Evolutionary conservation across 2,329 filamentous ascomycete species (phyloP), one percentile per base, ranked within the genome.

Genomic region (Phialocephala sp.): DNA sequence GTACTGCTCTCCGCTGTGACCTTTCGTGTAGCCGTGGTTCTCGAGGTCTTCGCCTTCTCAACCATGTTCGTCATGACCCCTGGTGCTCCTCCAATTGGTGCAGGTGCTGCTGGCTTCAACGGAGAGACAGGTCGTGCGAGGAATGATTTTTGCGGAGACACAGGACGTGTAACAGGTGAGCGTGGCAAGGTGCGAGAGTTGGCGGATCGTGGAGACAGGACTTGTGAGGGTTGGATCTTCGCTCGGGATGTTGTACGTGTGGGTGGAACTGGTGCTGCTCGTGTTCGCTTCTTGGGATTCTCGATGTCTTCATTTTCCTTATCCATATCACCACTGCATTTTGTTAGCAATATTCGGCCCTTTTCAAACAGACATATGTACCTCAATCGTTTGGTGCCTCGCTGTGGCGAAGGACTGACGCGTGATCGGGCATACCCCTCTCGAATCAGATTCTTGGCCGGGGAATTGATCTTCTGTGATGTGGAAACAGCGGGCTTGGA

Each of bases 151-250:
- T 80, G 77, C 15, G 86, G 84, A n/a, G 87, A 85, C 5, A 65
- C 36, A 43, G 69, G 68, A 14, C 73, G 72, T 32, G 24, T 22
- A 27, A 73, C 67, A 39, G 71, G 73, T 32, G 73, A 73, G 15
- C 67, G 65, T 56, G 69, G 72, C 35, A 72, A 60, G 1, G 73
- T 74, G 60, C 91, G 88, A 6, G 91, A 91, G 75, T 97, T 97
- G 65, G 90, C 89, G 0, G 92, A 94, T 60, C 91, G 90, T 32
- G 93, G 93, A 1, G 93, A 97, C 2, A 97, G 83, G 43, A 96
- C 85, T 76, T 90, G 84, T 59, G 83, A 79, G 67, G 86, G 77
- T 69, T 81, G 73, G 68, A 82, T 73, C 72, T 78, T 74, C 71
- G 79, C 72, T 68, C 82, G 65, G 79, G 80, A 22, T 79, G 81